Evolutionary conservation across 495 filamentous ascomycete species (phyloP).

Genomic region (Penicillium samsonianum): DNA sequence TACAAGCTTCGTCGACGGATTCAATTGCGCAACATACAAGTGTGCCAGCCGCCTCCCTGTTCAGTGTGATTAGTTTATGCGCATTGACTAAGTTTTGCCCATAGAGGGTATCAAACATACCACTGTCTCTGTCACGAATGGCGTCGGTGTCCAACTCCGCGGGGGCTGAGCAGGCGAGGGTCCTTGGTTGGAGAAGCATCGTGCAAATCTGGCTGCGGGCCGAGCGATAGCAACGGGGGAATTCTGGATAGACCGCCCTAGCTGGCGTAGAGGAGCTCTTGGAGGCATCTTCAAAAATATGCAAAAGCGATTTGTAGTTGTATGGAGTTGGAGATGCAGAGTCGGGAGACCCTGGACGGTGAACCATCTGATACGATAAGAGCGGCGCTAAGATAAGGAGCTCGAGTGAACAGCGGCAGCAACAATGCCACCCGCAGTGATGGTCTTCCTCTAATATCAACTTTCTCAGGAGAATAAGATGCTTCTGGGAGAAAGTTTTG

Average conservation of each 20-base stretch:
- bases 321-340: constrained; percentile 4
- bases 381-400: constrained; percentile 25
- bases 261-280: constrained; percentile 28
- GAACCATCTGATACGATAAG: constrained; percentile 16
- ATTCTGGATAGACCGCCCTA: constrained; percentile 27
- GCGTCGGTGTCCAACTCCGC: constrained; percentile 63
- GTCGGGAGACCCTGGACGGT: constrained; percentile 14
- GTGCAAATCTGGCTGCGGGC: constrained; percentile 13
- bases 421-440: no score
- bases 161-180: constrained; percentile 46
- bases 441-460: neutral
- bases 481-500: neutral
- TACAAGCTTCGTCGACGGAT: neutral
- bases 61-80: constrained; percentile 36
- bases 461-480: neutral
- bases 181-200: constrained; percentile 38
- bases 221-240: constrained; percentile 9
- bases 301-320: neutral
- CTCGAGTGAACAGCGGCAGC: neutral
- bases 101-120: constrained; percentile 52
- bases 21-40: constrained; percentile 58
- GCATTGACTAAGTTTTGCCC: neutral
- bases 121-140: constrained; percentile 76
- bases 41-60: constrained; percentile 87
- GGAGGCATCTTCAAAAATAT: constrained; percentile 21